These are phyloP conservation scores for Candida lessepsii DNA, from an alignment of 805 yeast species.

Conservation along the genomic window DNA sequence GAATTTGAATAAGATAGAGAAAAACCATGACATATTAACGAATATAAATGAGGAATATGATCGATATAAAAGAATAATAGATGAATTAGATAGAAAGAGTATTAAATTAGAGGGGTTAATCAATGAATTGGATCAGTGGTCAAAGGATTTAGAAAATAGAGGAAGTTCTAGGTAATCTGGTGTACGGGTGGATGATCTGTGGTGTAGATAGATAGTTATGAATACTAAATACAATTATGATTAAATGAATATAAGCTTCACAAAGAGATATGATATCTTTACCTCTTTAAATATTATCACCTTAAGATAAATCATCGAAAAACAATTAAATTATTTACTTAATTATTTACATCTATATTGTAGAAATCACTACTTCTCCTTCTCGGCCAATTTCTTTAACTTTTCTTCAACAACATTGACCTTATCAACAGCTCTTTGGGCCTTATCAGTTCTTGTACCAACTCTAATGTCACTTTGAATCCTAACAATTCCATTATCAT, in stretches of 20 bases:
- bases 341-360: too few relatives aligned
- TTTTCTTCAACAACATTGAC: constrained; percentile 62
- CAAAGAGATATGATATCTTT: too few relatives aligned
- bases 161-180: too few relatives aligned
- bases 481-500: constrained; percentile 66
- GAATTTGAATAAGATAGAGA: constrained; percentile 42
- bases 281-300: too few relatives aligned
- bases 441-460: constrained; percentile 79
- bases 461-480: constrained; percentile 84
- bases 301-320: too few relatives aligned
- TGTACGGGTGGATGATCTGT: too few relatives aligned
- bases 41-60: constrained; percentile 27
- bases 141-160: constrained; percentile 28
- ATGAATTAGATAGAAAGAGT: constrained; percentile 33
- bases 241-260: too few relatives aligned
- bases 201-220: too few relatives aligned
- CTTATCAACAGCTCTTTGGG: constrained; percentile 71
- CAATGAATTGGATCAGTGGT: constrained; percentile 61
- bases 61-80: constrained; percentile 21
- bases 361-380: too few relatives aligned
- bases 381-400: constrained; percentile 21
- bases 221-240: too few relatives aligned
- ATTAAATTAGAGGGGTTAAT: constrained; percentile 45
- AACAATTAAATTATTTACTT: too few relatives aligned
- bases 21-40: constrained; percentile 32